Percentiles rank a stretch among this genome's conserved stretches.
Evolutionary conservation across 306 rosid species (phyloP).

Genomic region (Cercis canadensis): DNA sequence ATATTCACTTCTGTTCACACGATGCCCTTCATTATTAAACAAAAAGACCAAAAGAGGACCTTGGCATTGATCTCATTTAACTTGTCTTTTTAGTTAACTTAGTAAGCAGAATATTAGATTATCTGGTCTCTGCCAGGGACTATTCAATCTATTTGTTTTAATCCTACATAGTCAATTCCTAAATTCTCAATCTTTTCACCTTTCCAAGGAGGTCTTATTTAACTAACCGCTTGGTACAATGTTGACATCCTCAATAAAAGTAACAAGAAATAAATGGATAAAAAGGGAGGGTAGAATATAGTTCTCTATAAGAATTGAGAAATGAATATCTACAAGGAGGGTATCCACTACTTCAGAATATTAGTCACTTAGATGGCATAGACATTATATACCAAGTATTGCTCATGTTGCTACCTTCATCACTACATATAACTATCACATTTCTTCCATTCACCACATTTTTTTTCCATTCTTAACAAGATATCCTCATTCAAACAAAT

Average conservation of each 20-base stretch:
- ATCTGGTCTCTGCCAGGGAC: not conserved
- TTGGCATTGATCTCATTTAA: not conserved
- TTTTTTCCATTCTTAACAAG: not conserved
- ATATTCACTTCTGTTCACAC: not conserved
- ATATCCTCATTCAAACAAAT: slow-evolving; percentile 15
- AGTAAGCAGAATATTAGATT: slow-evolving; percentile 6
- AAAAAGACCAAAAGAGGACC: slow-evolving; percentile 27
- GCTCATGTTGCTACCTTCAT: not conserved
- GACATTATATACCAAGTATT: slow-evolving; percentile 1
- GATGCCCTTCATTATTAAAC: not conserved
- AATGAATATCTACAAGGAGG: slow-evolving; percentile 17
- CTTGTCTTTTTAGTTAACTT: not conserved
- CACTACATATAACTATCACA: not conserved
- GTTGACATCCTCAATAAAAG: slow-evolving; percentile 3
- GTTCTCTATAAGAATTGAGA: not conserved
- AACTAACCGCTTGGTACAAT: not conserved
- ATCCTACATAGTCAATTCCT: slow-evolving; percentile 3
- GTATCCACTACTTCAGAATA: slow-evolving; percentile 14
- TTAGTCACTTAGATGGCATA: slow-evolving; percentile 1
- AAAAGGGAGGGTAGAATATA: slow-evolving; percentile 1
- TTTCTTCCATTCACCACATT: not conserved
- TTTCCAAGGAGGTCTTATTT: not conserved
- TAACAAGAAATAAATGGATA: slow-evolving; percentile 10
- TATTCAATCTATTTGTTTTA: not conserved
- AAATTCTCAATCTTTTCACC: not conserved